Evolutionary conservation across 495 filamentous ascomycete genomes (phyloP).

Genomic region (Podospora sp.): DNA sequence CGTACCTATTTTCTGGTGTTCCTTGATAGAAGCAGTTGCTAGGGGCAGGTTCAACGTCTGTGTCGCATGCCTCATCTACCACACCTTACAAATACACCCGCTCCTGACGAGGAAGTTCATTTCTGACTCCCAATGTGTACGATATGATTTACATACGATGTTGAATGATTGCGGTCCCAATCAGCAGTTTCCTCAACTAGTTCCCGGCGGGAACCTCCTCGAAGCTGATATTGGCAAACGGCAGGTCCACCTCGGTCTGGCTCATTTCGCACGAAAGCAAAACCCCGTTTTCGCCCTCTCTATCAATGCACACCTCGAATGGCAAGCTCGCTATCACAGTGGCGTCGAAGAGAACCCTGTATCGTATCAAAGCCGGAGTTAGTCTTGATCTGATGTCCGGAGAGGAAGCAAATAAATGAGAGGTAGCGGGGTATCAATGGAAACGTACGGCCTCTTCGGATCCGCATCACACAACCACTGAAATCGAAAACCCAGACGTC

Average conservation of each 20-base stretch:
- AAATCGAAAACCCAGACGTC: slow-evolving; percentile 24
- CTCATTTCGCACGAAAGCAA: slow-evolving; percentile 16
- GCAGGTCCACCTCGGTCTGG: slow-evolving; percentile 14
- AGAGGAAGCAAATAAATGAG: slow-evolving; percentile 5
- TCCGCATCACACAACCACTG: slow-evolving; percentile 35
- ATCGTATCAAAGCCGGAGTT: background rate
- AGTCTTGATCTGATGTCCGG: background rate
- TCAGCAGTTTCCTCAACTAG: slow-evolving; percentile 4
- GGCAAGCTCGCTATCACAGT: slow-evolving; percentile 8
- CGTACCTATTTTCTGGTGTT: too few relatives aligned
- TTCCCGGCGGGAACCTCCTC: slow-evolving; percentile 13
- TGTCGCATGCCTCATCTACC: too few relatives aligned
- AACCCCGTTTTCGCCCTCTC: slow-evolving; percentile 12
- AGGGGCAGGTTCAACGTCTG: too few relatives aligned
- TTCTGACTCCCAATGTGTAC: too few relatives aligned
- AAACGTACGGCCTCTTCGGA: slow-evolving; percentile 30
- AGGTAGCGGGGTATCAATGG: background rate
- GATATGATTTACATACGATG: too few relatives aligned
- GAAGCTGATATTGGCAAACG: slow-evolving; percentile 13
- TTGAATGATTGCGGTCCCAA: too few relatives aligned
- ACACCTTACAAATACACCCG: too few relatives aligned
- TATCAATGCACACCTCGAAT: slow-evolving; percentile 6
- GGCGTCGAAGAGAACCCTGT: slow-evolving; percentile 14
- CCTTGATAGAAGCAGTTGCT: too few relatives aligned
- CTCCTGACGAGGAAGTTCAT: too few relatives aligned